Percentiles rank a stretch among this genome's conserved stretches.
Conservation (phyloP, 116 monocot genomes). For the Thalassia testudinum region DNA sequence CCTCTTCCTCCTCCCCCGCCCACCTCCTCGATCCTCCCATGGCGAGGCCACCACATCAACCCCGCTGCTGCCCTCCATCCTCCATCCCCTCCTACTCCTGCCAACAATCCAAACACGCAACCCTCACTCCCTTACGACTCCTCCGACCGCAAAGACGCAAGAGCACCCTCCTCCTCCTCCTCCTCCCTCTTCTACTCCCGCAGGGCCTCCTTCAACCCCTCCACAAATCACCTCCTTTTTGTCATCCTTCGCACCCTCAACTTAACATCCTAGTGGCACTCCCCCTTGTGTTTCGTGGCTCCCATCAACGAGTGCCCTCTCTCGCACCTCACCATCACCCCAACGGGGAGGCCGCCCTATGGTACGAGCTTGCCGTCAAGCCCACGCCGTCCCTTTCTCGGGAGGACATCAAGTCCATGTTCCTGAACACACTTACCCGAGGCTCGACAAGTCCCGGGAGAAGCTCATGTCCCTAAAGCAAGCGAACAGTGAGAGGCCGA, state of each 20-base stretch:
- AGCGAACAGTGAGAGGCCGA: conserved; percentile 28
- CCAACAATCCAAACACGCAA: too few species aligned
- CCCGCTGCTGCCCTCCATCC: too few species aligned
- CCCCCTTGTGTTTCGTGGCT: conserved; percentile 55
- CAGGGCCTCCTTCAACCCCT: not conserved
- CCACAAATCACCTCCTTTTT: not conserved
- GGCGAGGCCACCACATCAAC: too few species aligned
- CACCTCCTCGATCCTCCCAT: too few species aligned
- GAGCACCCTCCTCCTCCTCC: not conserved
- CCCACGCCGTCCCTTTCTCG: conserved; percentile 25
- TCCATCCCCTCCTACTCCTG: too few species aligned
- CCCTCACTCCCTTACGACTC: too few species aligned
- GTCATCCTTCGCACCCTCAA: not conserved
- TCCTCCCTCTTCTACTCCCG: not conserved
- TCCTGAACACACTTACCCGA: conserved; percentile 32
- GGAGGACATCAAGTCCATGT: conserved; percentile 15
- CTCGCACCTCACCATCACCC: conserved; percentile 54
- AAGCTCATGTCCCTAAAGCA: conserved; percentile 39
- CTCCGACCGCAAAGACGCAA: too few species aligned
- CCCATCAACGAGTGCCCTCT: conserved; percentile 44
- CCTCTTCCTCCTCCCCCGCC: too few species aligned
- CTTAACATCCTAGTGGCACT: conserved; percentile 41
- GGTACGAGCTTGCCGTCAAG: conserved; percentile 60
- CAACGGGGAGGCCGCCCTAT: conserved; percentile 54
- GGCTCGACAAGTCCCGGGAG: conserved; percentile 23